Evolutionary conservation across 148 eudicot species (phyloP), one percentile per base, ranked within the genome.

Genomic region (Camellia lanceoleosa): DNA sequence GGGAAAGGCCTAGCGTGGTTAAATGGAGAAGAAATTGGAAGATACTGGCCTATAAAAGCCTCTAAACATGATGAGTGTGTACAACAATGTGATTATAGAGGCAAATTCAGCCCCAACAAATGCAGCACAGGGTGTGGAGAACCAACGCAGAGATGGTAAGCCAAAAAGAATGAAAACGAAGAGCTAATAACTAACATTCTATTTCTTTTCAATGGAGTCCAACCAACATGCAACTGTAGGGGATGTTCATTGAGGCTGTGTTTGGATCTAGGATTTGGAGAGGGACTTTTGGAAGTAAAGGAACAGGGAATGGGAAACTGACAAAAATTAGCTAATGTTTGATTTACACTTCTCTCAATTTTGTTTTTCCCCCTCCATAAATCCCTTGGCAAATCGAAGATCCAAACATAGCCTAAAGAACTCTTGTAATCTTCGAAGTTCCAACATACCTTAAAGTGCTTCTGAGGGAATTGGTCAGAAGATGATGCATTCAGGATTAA

Each of bases 71-170:
- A 88, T 47, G 80, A 79, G 49, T 97, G 99, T 83, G 99, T 94
- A 18, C 76, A 89, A 51, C 78, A 91, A 70, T 97, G 99, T 44
- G 90, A 97, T 79, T 94, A 94, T 80, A 89, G 98, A 84, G 99
- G 99, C 79, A 94, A 90, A 75, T 97, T 97, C 80, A 74, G 64
- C 41, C 99, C 99, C 58, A 82, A 97, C 84, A 97, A 97, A 84
- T 96, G 99, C 69, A 84, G 83, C 86, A 96, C 94, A 38, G 97
- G 97, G 60, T 96, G 99, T 82, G 98, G 94, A 49, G 87, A 96
- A 85, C 92, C 98, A 56, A 88, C 99, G 82, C 99, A 96, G 84
- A 88, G 99, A 94, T 96, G 99, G 99, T 95, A 87, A 88, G 75
- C 5, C 19, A 19, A 19, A 77, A 23, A 51, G 14, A 63, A 83